Evolutionary conservation across 2,329 filamentous ascomycete genomes (phyloP), one percentile per base, ranked within the genome.

Genomic region (Arachnomyces sp.): DNA sequence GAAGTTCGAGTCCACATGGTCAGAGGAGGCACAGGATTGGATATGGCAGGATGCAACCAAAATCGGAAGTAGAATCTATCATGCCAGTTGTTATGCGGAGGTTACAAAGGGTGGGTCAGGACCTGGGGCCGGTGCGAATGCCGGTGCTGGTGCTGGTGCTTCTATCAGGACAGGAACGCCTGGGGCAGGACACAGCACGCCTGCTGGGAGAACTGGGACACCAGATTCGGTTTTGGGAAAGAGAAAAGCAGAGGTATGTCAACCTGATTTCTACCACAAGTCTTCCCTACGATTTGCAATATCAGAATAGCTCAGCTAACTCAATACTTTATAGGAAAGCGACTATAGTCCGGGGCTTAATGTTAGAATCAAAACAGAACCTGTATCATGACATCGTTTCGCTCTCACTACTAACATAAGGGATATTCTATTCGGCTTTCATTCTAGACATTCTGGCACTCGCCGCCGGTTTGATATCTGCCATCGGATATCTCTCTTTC

Each of bases 1-100:
- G 59, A 84, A 84, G 50, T 96, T 98, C 53, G 84, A 93, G 65
- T 87, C 85, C 49, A 84, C 84, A 49, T 96, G 88, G 84, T 80
- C 90, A 5, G 87, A 93, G 52, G 87, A 93, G 47, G 85, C 84
- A 13, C 88, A 96, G 62, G 90, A 98, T 56, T 96, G 89, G 76
- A 90, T 98, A 31, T 96, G 92, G 86, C 82, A 87, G 61, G 90
- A 98, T 61, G 86, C 90, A 1, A 73, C 85, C 37, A 76, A 82
- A 48, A 78, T 93, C 21, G 85, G 84, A 28, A 78, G 75, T 41
- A 80, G 86, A 47, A 83, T 92, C 12, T 96, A 87, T 54, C 92
- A 98, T 62, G 87, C 83, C 8, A 93, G 81, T 40, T 98, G 92
- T 60, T 86, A 90, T 59, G 77, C 79, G 13, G 90, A 95, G 65